A percentile compares a stretch with the other conserved stretches of the same genome.
Evolutionary conservation across 1,284 basidiomycete species (phyloP).

Genomic region (Rhodotorula sp.): DNA sequence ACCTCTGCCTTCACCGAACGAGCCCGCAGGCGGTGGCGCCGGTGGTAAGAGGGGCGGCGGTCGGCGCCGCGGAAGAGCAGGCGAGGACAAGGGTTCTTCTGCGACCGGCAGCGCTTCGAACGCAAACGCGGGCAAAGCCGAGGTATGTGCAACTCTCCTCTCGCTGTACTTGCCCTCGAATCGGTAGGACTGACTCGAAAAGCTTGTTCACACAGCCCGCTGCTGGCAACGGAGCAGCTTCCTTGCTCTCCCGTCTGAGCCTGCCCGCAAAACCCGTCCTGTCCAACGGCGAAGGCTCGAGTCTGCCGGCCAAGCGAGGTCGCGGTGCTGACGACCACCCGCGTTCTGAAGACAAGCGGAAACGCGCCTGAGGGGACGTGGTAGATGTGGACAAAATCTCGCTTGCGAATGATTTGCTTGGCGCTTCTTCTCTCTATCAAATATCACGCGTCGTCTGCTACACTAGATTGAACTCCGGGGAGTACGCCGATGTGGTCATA

Average conservation of each 20-base stretch:
- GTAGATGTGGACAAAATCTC: not conserved
- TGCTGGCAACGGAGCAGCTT: not conserved
- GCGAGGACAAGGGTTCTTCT: not conserved
- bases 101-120: not conserved
- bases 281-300: no score
- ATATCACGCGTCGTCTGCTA: not conserved
- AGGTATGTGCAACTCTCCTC: no score
- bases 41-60: not conserved
- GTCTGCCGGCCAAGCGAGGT: not conserved
- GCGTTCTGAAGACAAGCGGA: constrained; percentile 1
- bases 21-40: not conserved
- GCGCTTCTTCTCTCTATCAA: not conserved
- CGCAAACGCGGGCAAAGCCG: not conserved
- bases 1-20: not conserved
- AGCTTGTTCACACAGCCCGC: not conserved
- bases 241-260: constrained; percentile 4
- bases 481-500: constrained; percentile 25
- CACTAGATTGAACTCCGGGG: not conserved
- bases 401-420: not conserved
- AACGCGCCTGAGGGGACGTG: not conserved
- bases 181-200: not conserved
- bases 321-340: constrained; percentile 1
- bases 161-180: no score
- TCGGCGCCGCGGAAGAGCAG: not conserved
- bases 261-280: not conserved